Evolutionary conservation across 495 filamentous ascomycete genomes (phyloP).

Genomic region (Usnea hakonensis): DNA sequence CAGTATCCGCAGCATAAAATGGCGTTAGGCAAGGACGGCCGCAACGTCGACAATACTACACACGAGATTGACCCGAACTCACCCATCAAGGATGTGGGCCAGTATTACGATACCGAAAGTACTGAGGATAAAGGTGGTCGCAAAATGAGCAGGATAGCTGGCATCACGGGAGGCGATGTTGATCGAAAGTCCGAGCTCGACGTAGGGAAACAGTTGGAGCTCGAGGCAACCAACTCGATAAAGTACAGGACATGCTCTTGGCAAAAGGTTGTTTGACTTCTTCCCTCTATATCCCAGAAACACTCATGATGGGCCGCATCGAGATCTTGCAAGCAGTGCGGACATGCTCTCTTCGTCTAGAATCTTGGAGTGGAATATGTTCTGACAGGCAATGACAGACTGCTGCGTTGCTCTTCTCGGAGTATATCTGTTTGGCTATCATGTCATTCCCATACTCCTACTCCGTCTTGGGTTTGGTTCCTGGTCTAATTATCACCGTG

Average conservation of each 20-base stretch:
- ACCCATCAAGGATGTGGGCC: slow-evolving; percentile 6
- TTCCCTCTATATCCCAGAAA: background rate
- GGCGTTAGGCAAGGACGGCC: slow-evolving; percentile 35
- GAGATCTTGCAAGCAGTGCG: background rate
- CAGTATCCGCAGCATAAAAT: slow-evolving; percentile 42
- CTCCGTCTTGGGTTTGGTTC: slow-evolving; percentile 76
- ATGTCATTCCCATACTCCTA: slow-evolving; percentile 94
- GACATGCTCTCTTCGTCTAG: background rate
- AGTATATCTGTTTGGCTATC: slow-evolving; percentile 89
- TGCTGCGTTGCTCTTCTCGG: slow-evolving; percentile 76
- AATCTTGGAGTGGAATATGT: background rate
- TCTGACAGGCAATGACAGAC: slow-evolving; percentile 45
- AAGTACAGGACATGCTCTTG: slow-evolving; percentile 86
- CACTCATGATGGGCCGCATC: slow-evolving; percentile 4
- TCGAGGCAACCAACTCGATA: slow-evolving; percentile 71
- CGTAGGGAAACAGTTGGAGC: slow-evolving; percentile 65
- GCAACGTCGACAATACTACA: slow-evolving; percentile 13
- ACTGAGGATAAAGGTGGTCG: slow-evolving; percentile 18
- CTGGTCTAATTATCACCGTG: slow-evolving; percentile 73
- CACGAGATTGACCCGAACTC: slow-evolving; percentile 6
- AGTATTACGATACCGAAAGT: slow-evolving; percentile 16
- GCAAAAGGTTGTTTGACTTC: slow-evolving; percentile 56
- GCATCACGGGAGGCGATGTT: slow-evolving; percentile 9
- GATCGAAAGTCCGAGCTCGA: slow-evolving; percentile 28
- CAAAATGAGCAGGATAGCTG: slow-evolving; percentile 22